Evolutionary conservation across 2,329 filamentous ascomycete species (phyloP), one percentile per base, ranked within the genome.

Genomic region (Phaeophleospora eucalypticola): DNA sequence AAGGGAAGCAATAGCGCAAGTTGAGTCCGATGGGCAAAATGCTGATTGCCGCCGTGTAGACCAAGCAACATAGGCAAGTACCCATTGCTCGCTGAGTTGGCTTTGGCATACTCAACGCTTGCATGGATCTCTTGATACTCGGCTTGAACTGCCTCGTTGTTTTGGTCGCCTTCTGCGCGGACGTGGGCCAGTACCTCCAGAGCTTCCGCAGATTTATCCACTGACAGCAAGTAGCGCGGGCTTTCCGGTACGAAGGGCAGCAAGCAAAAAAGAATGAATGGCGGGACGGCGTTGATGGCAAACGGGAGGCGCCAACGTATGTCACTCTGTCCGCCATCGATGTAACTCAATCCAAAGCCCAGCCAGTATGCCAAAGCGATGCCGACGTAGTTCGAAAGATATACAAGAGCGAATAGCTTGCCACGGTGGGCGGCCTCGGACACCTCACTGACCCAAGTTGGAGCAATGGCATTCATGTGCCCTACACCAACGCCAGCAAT

Each of bases 361-460:
- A 60, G 40, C 58, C 58, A 60, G 35, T 59, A 60, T 18, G 58
- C 57, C n/a, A 60, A 33, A 16, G 46, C 53, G 19, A 66, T 62
- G 43, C 63, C 63, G 27, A 57, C 54, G 48, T 60, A 64, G 46
- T 65, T 65, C 35, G 52, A 48, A 24, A 59, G 44, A 39, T 56
- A 61, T 20, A 51, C 52, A n/a, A 59, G 35, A n/a, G 49, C 53
- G 27, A 76, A 65, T 43, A 64, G 72, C 2, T 67, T 69, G 45
- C 75, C 75, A 3, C 75, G 68, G 50, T 75, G 70, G 19, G 67
- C 60, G 4, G 74, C 71, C 3, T 68, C 63, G 2, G 74, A 75
- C 2, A 70, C 69, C 57, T 78, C 75, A 1, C 72, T 71, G 35
- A 77, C 69, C 45, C 74, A 64, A 1, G 74, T 73, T 3, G 74